phyloP scores from a whole-genome alignment of 2,329 filamentous ascomycete genomes.

The Beauveria pseudobassiana region DNA sequence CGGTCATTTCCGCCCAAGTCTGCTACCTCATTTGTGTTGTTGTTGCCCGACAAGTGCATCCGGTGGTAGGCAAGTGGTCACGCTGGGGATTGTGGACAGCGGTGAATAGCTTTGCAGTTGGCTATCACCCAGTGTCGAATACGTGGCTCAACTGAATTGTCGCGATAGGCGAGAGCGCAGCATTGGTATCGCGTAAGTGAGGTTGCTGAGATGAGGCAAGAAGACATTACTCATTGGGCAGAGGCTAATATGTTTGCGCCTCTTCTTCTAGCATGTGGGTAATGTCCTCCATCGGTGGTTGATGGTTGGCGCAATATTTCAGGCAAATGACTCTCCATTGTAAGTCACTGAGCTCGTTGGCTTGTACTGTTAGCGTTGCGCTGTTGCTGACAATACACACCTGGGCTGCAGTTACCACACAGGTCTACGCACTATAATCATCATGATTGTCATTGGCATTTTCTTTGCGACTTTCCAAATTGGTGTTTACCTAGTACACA shows the following conservation, averaged over 20 bases:
- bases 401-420: conserved; percentile 30
- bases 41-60: conserved; percentile 31
- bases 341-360: conserved; percentile 15
- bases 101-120: conserved; percentile 42
- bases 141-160: conserved; percentile 47
- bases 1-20: conserved; percentile 35
- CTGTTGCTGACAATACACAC: not conserved
- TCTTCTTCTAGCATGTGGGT: conserved; percentile 30
- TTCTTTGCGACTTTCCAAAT: conserved; percentile 32
- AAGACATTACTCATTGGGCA: not conserved
- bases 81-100: conserved; percentile 44
- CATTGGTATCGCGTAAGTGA: conserved; percentile 38
- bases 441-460: conserved; percentile 34
- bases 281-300: conserved; percentile 43
- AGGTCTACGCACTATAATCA: conserved; percentile 37
- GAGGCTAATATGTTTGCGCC: not conserved
- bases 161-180: conserved; percentile 37
- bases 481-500: not conserved
- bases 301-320: conserved; percentile 45
- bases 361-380: not conserved
- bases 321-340: conserved; percentile 33
- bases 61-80: conserved; percentile 38
- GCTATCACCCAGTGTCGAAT: conserved; percentile 47
- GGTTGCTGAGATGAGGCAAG: not conserved
- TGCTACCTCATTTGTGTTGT: conserved; percentile 39